Base-by-base conservation (phyloP, 163 green algal species). In the Scenedesmus sp. region DNA sequence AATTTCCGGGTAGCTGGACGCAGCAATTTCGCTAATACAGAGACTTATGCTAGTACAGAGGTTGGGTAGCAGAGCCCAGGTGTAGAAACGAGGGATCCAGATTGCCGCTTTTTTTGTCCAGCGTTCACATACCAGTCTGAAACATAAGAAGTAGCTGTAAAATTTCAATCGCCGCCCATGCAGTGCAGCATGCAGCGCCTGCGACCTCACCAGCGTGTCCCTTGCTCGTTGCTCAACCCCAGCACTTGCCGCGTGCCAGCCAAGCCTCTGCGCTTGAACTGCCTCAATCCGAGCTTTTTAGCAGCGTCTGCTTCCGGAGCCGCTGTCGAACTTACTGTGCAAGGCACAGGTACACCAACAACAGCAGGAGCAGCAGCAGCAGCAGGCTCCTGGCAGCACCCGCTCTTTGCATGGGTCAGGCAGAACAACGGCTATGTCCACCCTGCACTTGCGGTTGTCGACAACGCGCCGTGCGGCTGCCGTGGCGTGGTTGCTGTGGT, bases 371-470 rank as follows among this genome's bases (percentile, higher is more conserved):
- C 5, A 16, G 30, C 65, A 76, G 65, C 24, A 76, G 65, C n/a
- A 70, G 44, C 81, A 70, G 30, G 30, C 37, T 7, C 30, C 12
- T 20, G 73, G 30, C n/a, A 86, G n/a, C 46, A 73, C 33, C 81
- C 59, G 30, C 43, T 87, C 53, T 51, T 76, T 13, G 33, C 43
- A 49, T 87, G 82, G 82, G 61, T 87, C n/a, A 37, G 53, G 20
- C n/a, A 78, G n/a, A 61, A 87, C 70, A 61, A 42, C 70, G 82
- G 82, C n/a, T 87, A 56, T 51, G 82, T 87, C 6, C 82, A 87
- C 26, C 82, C 51, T 51, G 35, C 51, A 22, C 53, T 87, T 20
- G 2, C 26, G 2, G 37, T 87, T n/a, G 82, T 87, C 20, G 82
- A 87, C 30, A 56, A 78, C 26, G 82, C 82, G 3, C 82, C 82